phyloP scores from a whole-genome alignment of 768 basidiomycete genomes.

The Naganishia vishniacii region DNA sequence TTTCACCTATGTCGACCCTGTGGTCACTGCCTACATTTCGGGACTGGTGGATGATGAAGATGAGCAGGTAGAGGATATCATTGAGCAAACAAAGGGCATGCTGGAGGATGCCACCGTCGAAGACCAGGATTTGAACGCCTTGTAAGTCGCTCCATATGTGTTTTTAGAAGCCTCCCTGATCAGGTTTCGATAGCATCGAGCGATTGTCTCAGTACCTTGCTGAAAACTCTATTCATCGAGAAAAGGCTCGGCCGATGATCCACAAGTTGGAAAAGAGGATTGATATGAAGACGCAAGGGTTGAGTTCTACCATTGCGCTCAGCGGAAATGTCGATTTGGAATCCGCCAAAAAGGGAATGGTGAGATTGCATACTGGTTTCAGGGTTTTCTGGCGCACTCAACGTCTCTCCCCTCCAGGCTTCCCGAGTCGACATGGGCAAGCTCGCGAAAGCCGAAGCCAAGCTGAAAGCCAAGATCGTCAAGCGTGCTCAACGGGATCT shows the following conservation, averaged over 20 bases:
- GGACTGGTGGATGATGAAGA: conserved; percentile 50
- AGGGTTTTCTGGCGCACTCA: neutral
- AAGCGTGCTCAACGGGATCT: conserved; percentile 84
- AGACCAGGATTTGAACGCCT: conserved; percentile 39
- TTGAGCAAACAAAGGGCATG: conserved; percentile 49
- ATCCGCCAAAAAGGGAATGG: conserved; percentile 46
- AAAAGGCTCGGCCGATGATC: conserved; percentile 31
- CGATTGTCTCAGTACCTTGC: conserved; percentile 46
- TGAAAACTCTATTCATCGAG: conserved; percentile 40
- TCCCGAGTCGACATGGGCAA: conserved; percentile 49
- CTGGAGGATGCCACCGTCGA: conserved; percentile 36
- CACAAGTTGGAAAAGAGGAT: conserved; percentile 47
- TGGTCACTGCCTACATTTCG: conserved; percentile 49
- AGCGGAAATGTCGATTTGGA: conserved; percentile 49
- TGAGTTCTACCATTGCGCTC: conserved; percentile 47
- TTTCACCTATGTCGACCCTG: conserved; percentile 48
- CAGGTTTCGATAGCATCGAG: conserved; percentile 36
- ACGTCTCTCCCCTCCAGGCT: conserved; percentile 28
- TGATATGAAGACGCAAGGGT: conserved; percentile 45
- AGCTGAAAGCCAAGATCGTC: conserved; percentile 83
- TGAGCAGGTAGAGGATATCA: conserved; percentile 49
- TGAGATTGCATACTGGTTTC: neutral
- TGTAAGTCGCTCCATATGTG: conserved; percentile 37
- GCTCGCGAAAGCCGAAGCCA: conserved; percentile 87
- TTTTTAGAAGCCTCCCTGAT: neutral